These are phyloP conservation scores for Eragrostis nindensis DNA, from an alignment of 176 grass and related monocot genomes.

Conservation along the genomic window DNA sequence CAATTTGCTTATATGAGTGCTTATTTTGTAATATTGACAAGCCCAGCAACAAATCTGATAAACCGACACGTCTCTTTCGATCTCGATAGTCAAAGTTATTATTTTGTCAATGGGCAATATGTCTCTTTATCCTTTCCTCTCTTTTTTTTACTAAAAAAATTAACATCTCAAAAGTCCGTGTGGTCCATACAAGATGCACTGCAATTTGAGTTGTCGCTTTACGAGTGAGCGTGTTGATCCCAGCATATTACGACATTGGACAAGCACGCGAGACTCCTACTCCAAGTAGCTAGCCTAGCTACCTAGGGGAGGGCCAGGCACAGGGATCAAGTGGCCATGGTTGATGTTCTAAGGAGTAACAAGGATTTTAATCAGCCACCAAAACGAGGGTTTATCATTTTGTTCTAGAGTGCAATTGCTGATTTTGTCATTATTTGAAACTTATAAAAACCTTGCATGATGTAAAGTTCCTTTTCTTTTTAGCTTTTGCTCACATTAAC, in stretches of 20 bases:
- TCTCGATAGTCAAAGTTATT: background rate
- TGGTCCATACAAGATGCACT: background rate
- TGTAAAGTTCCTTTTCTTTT: too few relatives aligned
- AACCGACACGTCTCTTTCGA: background rate
- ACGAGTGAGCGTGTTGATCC: background rate
- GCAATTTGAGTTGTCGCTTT: background rate
- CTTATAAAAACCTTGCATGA: too few relatives aligned
- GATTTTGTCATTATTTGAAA: background rate
- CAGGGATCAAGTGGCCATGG: background rate
- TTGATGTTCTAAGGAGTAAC: background rate
- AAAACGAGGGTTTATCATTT: background rate
- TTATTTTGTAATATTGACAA: background rate
- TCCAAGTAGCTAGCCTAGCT: constrained; percentile 21
- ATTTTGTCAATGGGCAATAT: constrained; percentile 7
- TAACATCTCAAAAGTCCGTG: background rate
- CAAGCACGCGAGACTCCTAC: background rate
- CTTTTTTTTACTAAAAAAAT: background rate
- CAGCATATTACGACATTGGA: background rate
- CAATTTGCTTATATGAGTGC: background rate
- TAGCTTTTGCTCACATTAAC: too few relatives aligned
- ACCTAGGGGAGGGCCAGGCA: background rate
- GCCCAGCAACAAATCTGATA: background rate
- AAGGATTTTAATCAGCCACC: background rate
- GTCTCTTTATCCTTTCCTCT: background rate
- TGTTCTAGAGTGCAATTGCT: background rate